Evolutionary conservation across 345 rosid genomes (phyloP).

Genomic region (Citropsis articulata): DNA sequence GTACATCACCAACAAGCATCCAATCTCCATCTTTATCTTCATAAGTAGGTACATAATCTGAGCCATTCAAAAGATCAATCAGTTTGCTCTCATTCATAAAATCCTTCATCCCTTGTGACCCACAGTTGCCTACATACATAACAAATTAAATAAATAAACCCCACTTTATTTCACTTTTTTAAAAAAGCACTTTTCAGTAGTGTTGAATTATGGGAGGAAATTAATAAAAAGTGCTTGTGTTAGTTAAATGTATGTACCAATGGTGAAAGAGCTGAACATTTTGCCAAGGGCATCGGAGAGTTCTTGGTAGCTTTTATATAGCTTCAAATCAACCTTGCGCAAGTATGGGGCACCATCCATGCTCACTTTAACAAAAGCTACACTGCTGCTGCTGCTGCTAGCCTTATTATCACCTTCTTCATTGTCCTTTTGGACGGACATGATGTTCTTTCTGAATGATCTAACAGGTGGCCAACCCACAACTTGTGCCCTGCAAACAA

Average conservation of each 20-base stretch:
- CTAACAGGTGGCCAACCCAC: constrained; percentile 93
- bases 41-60: constrained; percentile 78
- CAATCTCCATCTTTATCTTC: constrained; percentile 93
- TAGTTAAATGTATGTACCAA: constrained; percentile 33
- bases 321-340: constrained; percentile 73
- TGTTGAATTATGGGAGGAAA: too few species aligned
- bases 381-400: constrained; percentile 16
- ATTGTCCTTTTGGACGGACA: constrained; percentile 55
- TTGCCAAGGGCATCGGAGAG: constrained; percentile 73
- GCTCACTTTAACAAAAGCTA: constrained; percentile 74
- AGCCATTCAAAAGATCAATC: constrained; percentile 69
- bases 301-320: constrained; percentile 65
- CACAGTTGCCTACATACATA: constrained; percentile 48
- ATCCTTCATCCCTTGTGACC: constrained; percentile 75
- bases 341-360: constrained; percentile 93
- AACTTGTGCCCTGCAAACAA: constrained; percentile 59
- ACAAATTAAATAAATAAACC: background rate
- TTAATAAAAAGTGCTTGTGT: background rate
- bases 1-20: constrained; percentile 97
- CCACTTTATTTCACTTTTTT: background rate
- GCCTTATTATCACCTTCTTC: constrained; percentile 31
- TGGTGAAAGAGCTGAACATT: constrained; percentile 84
- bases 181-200: background rate
- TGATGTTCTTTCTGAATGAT: constrained; percentile 63
- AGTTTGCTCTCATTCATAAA: constrained; percentile 81